Evolutionary conservation across 768 basidiomycete genomes (phyloP), one percentile per base, ranked within the genome.

Genomic region (Mycena polygramma): DNA sequence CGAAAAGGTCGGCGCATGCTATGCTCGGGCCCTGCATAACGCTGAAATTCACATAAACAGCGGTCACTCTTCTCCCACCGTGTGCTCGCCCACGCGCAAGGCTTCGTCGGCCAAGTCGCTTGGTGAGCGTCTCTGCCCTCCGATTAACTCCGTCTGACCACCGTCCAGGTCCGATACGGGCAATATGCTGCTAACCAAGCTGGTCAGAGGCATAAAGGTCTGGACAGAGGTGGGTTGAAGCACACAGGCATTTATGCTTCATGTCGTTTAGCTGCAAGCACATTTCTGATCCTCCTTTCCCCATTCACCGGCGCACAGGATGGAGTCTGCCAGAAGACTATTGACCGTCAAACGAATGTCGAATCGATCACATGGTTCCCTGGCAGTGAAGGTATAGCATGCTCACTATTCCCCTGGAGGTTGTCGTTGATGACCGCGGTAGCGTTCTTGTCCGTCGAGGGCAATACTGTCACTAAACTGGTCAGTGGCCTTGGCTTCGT

Each of bases 71-170:
- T 81, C n/a, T 81, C 84, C 4, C 91, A 92, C 74, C 87, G 90
- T 49, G 85, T 88, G 19, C 84, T 94, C 22, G 89, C 89, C 0
- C 92, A 93, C 75, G 82, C 90, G 7, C 85, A 88, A 70, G 91
- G 90, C n/a, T 92, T 93, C 77, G 89, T 92, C 39, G 88, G 89
- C 41, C 92, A 93, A 79, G 92, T 93, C 39, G 92, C 91, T 37
- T 94, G 92, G 91, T 90, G 66, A 62, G 81, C 39, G 37, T 43
- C 17, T 19, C 20, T 62, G n/a, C 11, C 30, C 17, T 45, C 62
- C 15, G n/a, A 57, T 36, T 54, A 49, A 5, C 13, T 13, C 30
- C 57, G 57, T 57, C 22, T 53, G 26, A 37, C 66, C 39, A 8
- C 46, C 37, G 14, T 48, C 22, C 65, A 90, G 90, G 91, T 91